These are phyloP conservation scores for Scheffersomyces lignosus DNA, from an alignment of 805 yeast species.

Conservation along the genomic window DNA sequence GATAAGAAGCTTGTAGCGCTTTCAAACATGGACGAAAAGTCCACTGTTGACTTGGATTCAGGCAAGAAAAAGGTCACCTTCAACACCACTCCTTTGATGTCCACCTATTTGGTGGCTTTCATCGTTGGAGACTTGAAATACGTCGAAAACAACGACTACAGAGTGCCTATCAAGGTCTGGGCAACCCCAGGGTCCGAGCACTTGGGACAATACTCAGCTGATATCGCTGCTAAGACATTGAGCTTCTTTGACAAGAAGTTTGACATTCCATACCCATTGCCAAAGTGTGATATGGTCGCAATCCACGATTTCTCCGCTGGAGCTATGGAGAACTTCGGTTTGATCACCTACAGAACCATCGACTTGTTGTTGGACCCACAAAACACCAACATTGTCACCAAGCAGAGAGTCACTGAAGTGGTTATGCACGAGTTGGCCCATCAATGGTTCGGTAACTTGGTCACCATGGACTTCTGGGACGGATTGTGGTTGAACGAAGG, in stretches of 20 bases:
- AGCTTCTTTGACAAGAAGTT: constrained; percentile 71
- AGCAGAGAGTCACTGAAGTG: constrained; percentile 79
- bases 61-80: constrained; percentile 58
- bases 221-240: constrained; percentile 72
- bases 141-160: constrained; percentile 63
- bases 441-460: constrained; percentile 90
- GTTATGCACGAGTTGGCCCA: constrained; percentile 89
- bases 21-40: constrained; percentile 67
- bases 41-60: constrained; percentile 40
- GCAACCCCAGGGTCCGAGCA: constrained; percentile 76
- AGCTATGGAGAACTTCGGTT: constrained; percentile 88
- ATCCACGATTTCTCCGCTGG: constrained; percentile 84
- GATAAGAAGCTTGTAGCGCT: constrained; percentile 56
- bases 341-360: constrained; percentile 76
- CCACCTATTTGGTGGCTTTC: constrained; percentile 83
- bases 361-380: constrained; percentile 73
- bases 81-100: constrained; percentile 79
- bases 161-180: constrained; percentile 77
- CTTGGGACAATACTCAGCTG: constrained; percentile 72
- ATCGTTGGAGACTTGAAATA: constrained; percentile 78
- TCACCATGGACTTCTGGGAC: constrained; percentile 93
- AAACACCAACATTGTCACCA: constrained; percentile 60
- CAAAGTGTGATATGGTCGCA: constrained; percentile 80
- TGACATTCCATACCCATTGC: constrained; percentile 75
- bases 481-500: constrained; percentile 89